Percentiles rank a stretch among this genome's conserved stretches.
Evolutionary conservation across 2,329 filamentous ascomycete genomes (phyloP).

Genomic region (Aureobasidium sp.): DNA sequence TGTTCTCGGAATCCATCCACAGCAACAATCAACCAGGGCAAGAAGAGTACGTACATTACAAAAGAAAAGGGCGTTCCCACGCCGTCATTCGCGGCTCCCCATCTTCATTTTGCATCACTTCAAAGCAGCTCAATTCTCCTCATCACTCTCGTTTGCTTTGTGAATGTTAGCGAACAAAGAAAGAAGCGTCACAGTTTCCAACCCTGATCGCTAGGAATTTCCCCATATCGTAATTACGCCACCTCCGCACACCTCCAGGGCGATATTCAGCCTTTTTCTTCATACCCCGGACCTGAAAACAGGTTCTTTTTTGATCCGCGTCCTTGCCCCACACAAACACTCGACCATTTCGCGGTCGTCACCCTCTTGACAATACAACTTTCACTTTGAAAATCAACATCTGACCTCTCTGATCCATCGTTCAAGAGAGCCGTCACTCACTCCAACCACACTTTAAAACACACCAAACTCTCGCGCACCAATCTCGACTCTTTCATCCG

Average conservation of each 20-base stretch:
- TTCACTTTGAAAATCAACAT: too few species aligned
- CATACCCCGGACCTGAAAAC: neutral
- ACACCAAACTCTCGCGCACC: too few species aligned
- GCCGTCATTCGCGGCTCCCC: neutral
- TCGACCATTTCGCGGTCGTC: neutral
- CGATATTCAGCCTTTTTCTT: neutral
- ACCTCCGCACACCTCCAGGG: too few species aligned
- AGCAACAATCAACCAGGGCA: constrained; percentile 3
- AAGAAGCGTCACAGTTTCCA: too few species aligned
- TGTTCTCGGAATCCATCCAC: neutral
- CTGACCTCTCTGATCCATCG: too few species aligned
- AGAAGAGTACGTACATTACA: constrained; percentile 5
- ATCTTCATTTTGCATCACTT: too few species aligned
- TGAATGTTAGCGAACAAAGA: too few species aligned
- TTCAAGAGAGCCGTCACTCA: too few species aligned
- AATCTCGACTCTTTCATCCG: neutral
- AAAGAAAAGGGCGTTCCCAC: neutral
- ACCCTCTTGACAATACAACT: neutral
- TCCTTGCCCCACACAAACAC: neutral
- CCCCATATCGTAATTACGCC: neutral
- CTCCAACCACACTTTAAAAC: neutral
- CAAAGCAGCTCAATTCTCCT: too few species aligned
- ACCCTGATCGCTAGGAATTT: neutral
- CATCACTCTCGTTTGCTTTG: constrained; percentile 13
- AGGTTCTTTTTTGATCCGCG: too few species aligned